phyloP scores from a whole-genome alignment of 208 protist species.

The Crithidia fasciculata region DNA sequence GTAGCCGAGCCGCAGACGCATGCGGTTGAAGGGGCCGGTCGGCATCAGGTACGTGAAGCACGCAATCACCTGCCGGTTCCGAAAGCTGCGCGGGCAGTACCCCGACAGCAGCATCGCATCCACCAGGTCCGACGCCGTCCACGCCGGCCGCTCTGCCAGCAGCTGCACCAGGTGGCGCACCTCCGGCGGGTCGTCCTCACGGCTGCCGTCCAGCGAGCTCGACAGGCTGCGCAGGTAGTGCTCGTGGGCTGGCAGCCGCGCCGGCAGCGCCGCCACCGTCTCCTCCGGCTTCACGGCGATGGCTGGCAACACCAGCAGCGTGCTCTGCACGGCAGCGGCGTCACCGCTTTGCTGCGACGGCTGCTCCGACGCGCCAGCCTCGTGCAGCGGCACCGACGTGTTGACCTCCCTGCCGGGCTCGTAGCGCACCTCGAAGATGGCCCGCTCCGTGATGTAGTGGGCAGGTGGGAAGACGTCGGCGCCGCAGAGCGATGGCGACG shows the following conservation, averaged over 20 bases:
- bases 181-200: conserved; percentile 47
- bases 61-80: conserved; percentile 69
- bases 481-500: conserved; percentile 45
- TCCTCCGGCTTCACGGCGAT: conserved; percentile 42
- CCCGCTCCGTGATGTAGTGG: conserved; percentile 55
- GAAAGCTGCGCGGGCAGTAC: conserved; percentile 59
- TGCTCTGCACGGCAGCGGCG: conserved; percentile 13
- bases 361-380: background rate
- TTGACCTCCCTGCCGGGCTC: conserved; percentile 50
- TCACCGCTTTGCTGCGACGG: background rate
- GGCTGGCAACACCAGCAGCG: conserved; percentile 41
- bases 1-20: conserved; percentile 79
- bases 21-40: conserved; percentile 79
- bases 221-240: conserved; percentile 28
- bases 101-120: conserved; percentile 69
- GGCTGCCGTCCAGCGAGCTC: conserved; percentile 36
- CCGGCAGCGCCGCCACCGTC: conserved; percentile 37
- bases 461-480: conserved; percentile 66
- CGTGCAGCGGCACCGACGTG: conserved; percentile 31
- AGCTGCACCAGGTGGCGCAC: conserved; percentile 51
- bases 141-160: conserved; percentile 68
- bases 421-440: conserved; percentile 56
- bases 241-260: conserved; percentile 37
- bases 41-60: conserved; percentile 75
- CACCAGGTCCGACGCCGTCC: conserved; percentile 55